A percentile compares a stretch with the other conserved stretches of the same genome.
Evolutionary conservation across 257 asterid species (phyloP).

Genomic region (Nicotiana paniculata): DNA sequence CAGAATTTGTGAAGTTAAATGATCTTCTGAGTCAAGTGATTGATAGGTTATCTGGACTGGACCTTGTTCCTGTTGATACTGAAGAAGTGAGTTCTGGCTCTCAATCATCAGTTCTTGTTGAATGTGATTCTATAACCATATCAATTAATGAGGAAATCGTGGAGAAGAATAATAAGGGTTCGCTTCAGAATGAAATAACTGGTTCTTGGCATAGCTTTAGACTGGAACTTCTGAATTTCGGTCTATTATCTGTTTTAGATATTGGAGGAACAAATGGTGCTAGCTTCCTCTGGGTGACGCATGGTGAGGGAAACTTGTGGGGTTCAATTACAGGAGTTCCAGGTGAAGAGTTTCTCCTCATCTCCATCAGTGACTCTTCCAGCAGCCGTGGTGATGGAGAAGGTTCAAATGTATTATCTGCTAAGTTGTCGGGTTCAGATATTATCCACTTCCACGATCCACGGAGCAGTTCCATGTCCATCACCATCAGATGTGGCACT

Average conservation of each 20-base stretch:
- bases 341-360: constrained; percentile 60
- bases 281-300: constrained; percentile 63
- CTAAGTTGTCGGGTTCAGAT: constrained; percentile 67
- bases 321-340: constrained; percentile 64
- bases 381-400: constrained; percentile 95
- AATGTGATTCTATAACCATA: constrained; percentile 55
- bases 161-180: constrained; percentile 37
- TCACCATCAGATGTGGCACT: constrained; percentile 67
- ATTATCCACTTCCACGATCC: constrained; percentile 62
- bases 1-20: constrained; percentile 45
- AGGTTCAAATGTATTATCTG: constrained; percentile 75
- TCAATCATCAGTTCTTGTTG: constrained; percentile 69
- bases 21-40: constrained; percentile 47
- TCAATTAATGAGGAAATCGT: constrained; percentile 37
- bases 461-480: constrained; percentile 49
- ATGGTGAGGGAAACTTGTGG: constrained; percentile 77
- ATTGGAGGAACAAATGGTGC: constrained; percentile 66
- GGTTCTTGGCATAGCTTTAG: constrained; percentile 78
- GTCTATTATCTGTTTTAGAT: constrained; percentile 63
- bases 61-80: constrained; percentile 32
- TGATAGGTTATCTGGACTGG: constrained; percentile 32
- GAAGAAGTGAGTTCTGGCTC: constrained; percentile 31
- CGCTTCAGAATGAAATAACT: constrained; percentile 64
- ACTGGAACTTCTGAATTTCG: constrained; percentile 60
- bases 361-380: constrained; percentile 66